These are phyloP conservation scores for Kwoniella sp. DNA, from an alignment of 768 basidiomycete genomes.

Conservation along the genomic window DNA sequence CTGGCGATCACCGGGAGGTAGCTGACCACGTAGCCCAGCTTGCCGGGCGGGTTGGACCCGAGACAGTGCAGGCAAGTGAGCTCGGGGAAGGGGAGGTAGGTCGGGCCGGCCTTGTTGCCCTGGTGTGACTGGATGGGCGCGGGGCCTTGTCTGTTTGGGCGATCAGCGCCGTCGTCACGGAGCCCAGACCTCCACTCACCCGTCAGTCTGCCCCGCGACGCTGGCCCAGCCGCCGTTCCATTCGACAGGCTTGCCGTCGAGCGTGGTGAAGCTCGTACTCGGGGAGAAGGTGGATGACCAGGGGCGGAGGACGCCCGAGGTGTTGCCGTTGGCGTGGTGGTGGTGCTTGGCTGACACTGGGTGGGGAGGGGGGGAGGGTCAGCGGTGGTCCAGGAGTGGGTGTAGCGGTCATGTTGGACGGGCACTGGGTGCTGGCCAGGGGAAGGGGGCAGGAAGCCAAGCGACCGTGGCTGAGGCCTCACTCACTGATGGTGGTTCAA, in stretches of 20 bases:
- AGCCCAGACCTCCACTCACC: not conserved
- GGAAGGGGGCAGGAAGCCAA: too few species aligned
- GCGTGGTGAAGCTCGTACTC: slow-evolving; percentile 6
- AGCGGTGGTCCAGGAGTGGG: too few species aligned
- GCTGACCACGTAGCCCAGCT: slow-evolving; percentile 15
- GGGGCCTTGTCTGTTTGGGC: not conserved
- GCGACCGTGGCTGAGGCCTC: too few species aligned
- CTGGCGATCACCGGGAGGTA: slow-evolving; percentile 7
- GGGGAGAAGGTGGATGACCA: slow-evolving; percentile 9
- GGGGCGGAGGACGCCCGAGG: slow-evolving; percentile 2
- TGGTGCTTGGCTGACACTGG: not conserved
- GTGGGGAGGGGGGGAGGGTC: too few species aligned
- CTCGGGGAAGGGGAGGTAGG: slow-evolving; percentile 11
- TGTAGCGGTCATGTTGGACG: too few species aligned
- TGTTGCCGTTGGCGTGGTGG: not conserved
- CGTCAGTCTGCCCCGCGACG: slow-evolving; percentile 2
- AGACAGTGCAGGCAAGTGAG: slow-evolving; percentile 15
- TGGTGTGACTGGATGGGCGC: slow-evolving; percentile 4
- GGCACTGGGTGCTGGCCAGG: too few species aligned
- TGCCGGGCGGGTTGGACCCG: slow-evolving; percentile 14
- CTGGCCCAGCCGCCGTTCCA: slow-evolving; percentile 14
- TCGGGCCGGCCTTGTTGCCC: slow-evolving; percentile 1
- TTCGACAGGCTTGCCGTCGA: slow-evolving; percentile 7
- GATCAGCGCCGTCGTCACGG: not conserved
- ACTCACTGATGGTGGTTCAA: too few species aligned